Evolutionary conservation across 2,329 filamentous ascomycete genomes (phyloP).

Genomic region (Colletotrichum horii): DNA sequence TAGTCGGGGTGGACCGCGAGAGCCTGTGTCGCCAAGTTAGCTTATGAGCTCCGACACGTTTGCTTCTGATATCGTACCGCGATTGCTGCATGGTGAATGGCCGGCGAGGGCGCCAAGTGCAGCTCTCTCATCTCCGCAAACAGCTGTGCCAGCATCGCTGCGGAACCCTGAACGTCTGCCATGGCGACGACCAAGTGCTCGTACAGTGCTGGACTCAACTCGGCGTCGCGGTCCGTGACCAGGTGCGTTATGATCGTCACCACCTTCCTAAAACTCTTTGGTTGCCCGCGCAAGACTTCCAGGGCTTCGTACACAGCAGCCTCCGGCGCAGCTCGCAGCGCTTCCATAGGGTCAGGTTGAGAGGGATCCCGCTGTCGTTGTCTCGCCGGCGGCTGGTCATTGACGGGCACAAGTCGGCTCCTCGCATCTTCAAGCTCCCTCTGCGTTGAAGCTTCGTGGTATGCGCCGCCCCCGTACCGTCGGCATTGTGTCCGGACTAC

Average conservation of each 20-base stretch:
- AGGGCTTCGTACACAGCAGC: constrained; percentile 53
- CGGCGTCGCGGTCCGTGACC: constrained; percentile 58
- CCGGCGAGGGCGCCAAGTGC: constrained; percentile 66
- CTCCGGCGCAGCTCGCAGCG: constrained; percentile 35
- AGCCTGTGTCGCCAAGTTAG: constrained; percentile 47
- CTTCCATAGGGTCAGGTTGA: constrained; percentile 16
- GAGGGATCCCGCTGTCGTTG: background rate
- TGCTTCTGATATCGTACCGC: constrained; percentile 49
- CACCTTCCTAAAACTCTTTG: constrained; percentile 42
- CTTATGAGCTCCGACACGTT: background rate
- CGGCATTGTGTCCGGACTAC: background rate
- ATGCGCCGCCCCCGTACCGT: background rate
- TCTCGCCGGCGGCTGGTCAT: background rate
- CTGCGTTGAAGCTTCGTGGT: background rate
- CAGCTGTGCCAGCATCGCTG: constrained; percentile 64
- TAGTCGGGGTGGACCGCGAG: constrained; percentile 89
- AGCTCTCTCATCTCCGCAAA: constrained; percentile 73
- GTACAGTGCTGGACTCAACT: constrained; percentile 67
- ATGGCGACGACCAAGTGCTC: constrained; percentile 78
- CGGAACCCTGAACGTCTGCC: constrained; percentile 70
- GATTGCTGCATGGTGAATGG: constrained; percentile 74
- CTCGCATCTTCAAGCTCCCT: background rate
- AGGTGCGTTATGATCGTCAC: constrained; percentile 61
- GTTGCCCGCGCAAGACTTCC: constrained; percentile 39
- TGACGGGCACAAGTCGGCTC: background rate